These are phyloP conservation scores for Tricholoma saponaceum DNA, from an alignment of 768 basidiomycete genomes.

Conservation along the genomic window DNA sequence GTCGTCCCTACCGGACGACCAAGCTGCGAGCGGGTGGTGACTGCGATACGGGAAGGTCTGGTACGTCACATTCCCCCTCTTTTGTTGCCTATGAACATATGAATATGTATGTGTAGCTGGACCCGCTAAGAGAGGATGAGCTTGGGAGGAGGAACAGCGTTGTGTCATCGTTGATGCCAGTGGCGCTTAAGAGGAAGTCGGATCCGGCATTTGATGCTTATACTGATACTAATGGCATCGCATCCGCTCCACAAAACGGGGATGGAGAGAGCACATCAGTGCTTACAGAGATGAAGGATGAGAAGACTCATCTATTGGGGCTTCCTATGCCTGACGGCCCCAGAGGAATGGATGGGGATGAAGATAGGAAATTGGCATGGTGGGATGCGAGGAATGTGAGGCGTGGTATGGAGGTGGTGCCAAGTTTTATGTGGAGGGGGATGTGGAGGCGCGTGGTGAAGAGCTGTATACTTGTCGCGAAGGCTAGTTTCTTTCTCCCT, in stretches of 20 bases:
- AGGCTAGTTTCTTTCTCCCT: conserved; percentile 13
- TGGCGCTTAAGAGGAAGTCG: conserved; percentile 7
- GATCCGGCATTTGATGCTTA: neutral
- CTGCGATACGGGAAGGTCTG: conserved; percentile 66
- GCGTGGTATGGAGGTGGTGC: neutral
- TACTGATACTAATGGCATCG: neutral
- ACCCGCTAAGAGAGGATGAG: conserved; percentile 15
- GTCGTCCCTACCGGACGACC: conserved; percentile 59
- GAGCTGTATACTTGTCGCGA: conserved; percentile 23
- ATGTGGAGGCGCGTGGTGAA: conserved; percentile 19
- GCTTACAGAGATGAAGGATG: conserved; percentile 2
- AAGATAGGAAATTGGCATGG: neutral
- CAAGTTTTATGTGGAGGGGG: neutral
- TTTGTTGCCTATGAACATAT: neutral
- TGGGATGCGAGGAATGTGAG: neutral
- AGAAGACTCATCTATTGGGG: conserved; percentile 14
- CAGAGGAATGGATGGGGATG: neutral
- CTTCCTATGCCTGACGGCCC: conserved; percentile 5
- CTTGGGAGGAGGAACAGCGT: neutral
- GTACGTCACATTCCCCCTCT: conserved; percentile 37
- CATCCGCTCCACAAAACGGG: neutral
- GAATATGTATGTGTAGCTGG: conserved; percentile 7
- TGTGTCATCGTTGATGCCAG: conserved; percentile 5
- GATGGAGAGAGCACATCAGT: conserved; percentile 9
- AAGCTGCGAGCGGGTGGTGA: conserved; percentile 65